Evolutionary conservation across 345 rosid genomes (phyloP).

Genomic region (Punica granatum): DNA sequence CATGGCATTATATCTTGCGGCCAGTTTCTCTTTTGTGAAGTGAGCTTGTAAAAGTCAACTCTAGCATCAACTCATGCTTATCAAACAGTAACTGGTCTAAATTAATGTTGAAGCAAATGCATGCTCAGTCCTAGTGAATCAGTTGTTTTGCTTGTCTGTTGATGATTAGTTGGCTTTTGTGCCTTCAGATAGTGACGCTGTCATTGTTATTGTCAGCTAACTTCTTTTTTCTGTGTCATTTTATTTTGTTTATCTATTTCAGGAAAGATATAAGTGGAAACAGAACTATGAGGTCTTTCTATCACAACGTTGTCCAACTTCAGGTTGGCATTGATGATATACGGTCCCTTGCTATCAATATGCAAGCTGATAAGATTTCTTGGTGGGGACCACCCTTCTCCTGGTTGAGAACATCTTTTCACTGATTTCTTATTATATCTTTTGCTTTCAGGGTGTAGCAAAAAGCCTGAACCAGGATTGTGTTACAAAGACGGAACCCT

Average conservation of each 20-base stretch:
- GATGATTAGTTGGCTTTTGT: no score
- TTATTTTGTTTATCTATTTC: conserved; percentile 19
- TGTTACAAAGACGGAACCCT: conserved; percentile 36
- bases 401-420: neutral
- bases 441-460: conserved; percentile 12
- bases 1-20: neutral
- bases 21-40: neutral
- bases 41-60: neutral
- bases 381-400: neutral
- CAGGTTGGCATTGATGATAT: conserved; percentile 38
- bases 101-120: neutral
- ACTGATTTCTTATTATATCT: neutral
- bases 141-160: neutral
- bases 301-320: conserved; percentile 49
- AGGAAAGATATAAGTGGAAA: conserved; percentile 65
- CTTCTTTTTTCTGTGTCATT: neutral
- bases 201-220: neutral
- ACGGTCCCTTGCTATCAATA: neutral
- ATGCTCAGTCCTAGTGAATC: neutral
- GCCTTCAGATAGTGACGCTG: no score
- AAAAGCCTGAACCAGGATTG: conserved; percentile 23
- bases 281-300: conserved; percentile 58
- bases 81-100: neutral
- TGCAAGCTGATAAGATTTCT: neutral
- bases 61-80: neutral